A percentile compares a stretch with the other conserved stretches of the same genome.
Evolutionary conservation across 2,329 filamentous ascomycete species (phyloP).

Genomic region (Moelleriella libera): DNA sequence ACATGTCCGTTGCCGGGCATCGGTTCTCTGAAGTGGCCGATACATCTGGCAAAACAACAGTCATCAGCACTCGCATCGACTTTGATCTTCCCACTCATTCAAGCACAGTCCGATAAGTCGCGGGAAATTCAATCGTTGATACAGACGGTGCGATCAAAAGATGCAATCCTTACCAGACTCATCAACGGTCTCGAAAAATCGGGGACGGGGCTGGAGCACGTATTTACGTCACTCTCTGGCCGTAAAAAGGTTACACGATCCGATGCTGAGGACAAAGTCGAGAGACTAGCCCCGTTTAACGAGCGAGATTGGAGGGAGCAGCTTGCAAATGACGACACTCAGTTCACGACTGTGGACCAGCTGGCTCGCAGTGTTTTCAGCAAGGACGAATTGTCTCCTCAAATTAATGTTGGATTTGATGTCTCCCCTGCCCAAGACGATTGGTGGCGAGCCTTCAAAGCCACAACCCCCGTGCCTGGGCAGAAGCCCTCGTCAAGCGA

Average conservation of each 20-base stretch:
- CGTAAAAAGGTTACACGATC: slow-evolving; percentile 31
- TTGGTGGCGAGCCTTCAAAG: slow-evolving; percentile 34
- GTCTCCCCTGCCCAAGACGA: slow-evolving; percentile 22
- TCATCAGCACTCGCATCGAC: slow-evolving; percentile 28
- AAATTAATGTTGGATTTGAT: slow-evolving; percentile 13
- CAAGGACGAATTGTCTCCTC: slow-evolving; percentile 15
- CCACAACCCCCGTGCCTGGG: slow-evolving; percentile 9
- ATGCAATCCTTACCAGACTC: slow-evolving; percentile 33
- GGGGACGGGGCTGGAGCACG: slow-evolving; percentile 35
- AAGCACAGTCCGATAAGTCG: slow-evolving; percentile 25
- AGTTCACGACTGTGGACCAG: slow-evolving; percentile 17
- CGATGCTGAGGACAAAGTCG: slow-evolving; percentile 31
- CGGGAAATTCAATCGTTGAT: slow-evolving; percentile 29
- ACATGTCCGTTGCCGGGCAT: slow-evolving; percentile 51
- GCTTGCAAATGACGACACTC: slow-evolving; percentile 7
- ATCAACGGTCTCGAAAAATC: slow-evolving; percentile 39
- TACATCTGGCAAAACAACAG: slow-evolving; percentile 36
- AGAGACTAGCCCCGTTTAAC: slow-evolving; percentile 35
- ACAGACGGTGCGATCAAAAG: slow-evolving; percentile 32
- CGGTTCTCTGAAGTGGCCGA: slow-evolving; percentile 48
- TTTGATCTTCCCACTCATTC: slow-evolving; percentile 37
- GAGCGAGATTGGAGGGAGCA: slow-evolving; percentile 22
- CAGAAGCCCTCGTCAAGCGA: too few relatives aligned
- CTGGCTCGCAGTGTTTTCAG: slow-evolving; percentile 30
- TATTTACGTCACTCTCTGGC: slow-evolving; percentile 35